These are phyloP conservation scores for Lachancea meyersii DNA, from an alignment of 805 yeast species.

Conservation along the genomic window DNA sequence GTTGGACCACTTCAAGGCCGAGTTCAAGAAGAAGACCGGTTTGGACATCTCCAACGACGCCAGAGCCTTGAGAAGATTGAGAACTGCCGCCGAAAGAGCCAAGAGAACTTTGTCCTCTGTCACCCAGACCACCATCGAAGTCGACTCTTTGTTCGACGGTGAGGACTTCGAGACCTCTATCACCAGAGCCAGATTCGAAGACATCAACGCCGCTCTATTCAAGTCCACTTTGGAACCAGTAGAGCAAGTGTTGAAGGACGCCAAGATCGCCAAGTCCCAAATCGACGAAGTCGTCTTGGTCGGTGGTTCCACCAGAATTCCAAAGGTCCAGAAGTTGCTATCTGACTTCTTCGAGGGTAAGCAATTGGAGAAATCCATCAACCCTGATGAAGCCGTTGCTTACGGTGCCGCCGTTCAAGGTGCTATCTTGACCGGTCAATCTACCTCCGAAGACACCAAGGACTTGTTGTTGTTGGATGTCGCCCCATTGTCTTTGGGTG, in stretches of 20 bases:
- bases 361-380: slow-evolving; percentile 92
- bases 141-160: slow-evolving; percentile 92
- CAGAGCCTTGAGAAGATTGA: slow-evolving; percentile 95
- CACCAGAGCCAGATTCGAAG: slow-evolving; percentile 98
- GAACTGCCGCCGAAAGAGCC: slow-evolving; percentile 99
- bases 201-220: slow-evolving; percentile 86
- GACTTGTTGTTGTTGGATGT: slow-evolving; percentile 94
- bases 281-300: slow-evolving; percentile 93
- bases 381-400: slow-evolving; percentile 99
- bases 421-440: slow-evolving; percentile 93
- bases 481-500: slow-evolving; percentile 97
- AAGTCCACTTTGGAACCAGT: slow-evolving; percentile 92
- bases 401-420: slow-evolving; percentile 99
- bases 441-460: slow-evolving; percentile 86
- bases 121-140: slow-evolving; percentile 93
- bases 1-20: slow-evolving; percentile 86
- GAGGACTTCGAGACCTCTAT: slow-evolving; percentile 89
- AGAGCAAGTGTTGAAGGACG: slow-evolving; percentile 89
- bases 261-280: slow-evolving; percentile 74
- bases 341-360: slow-evolving; percentile 95
- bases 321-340: slow-evolving; percentile 92
- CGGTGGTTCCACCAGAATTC: slow-evolving; percentile 99
- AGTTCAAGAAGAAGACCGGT: slow-evolving; percentile 94
- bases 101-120: slow-evolving; percentile 97
- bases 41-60: slow-evolving; percentile 83